Evolutionary conservation across 1,284 basidiomycete genomes (phyloP), one percentile per base, ranked within the genome.

Genomic region (Puccinia novopanici): DNA sequence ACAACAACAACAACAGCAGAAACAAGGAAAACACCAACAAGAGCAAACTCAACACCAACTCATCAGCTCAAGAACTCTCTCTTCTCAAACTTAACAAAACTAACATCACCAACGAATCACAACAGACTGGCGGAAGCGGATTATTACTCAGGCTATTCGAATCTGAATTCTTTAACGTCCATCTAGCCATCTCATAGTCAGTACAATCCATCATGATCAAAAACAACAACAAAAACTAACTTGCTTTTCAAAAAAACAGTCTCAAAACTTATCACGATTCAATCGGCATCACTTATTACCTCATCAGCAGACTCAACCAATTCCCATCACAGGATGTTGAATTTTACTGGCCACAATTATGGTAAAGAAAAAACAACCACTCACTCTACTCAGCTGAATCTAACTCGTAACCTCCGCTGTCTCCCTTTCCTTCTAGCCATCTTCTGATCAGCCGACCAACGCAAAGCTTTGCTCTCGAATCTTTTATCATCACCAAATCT

Each of bases 281-380:
- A 86, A 93, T 98, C 84, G 95, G 95, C 10, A 95, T 98, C 86
- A 95, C 94, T 22, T 95, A 97, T 87, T 98, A 98, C 86, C 89
- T 98, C 82, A 94, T 94, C 70, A 89, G 91, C 81, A 89, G 94
- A 82, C 90, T 98, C 84, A 89, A 89, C 82, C 89, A 91, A 80
- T 90, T 95, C 84, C 90, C 92, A 82, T 89, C 90, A 24, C 88
- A 91, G 79, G 93, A 98, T 83, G 88, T 98, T 80, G 91, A 92
- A 84, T 95, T 96, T 86, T 94, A 96, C 83, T 98, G 95, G 95
- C 94, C 94, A 27, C 95, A 97, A 86, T 90, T 98, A 86, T 97
- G 94, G 94, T 95, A 72, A 63, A 19, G 27, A 17, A 45, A 5
- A 9, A 45, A 45, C 10, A 70, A 54, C 30, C 34, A 68, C 9